Base-by-base conservation (phyloP, 1,284 basidiomycete species). In the Thelephora terrestris region DNA sequence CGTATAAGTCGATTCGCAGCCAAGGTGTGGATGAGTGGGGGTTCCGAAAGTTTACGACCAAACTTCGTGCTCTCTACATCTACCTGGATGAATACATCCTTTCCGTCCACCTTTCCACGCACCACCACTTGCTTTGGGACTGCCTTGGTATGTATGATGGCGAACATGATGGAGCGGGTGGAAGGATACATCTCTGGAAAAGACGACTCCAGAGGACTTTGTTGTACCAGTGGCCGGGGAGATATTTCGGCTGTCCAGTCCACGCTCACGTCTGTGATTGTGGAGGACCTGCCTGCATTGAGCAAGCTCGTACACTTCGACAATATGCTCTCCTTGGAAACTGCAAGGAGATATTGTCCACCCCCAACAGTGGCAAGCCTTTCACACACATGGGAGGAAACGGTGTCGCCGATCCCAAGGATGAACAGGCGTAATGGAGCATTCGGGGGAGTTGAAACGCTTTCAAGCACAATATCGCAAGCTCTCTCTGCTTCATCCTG, bases 1-100 rank as follows among this genome's bases (percentile, higher is more conserved):
- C 70, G 70, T 17, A 79, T 71, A 29, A 81, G 63, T 18, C 62
- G 64, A 50, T 71, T 70, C 0, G 76, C 79, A 2, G 74, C 72
- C n/a, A 80, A 61, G 0, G 71, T 69, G 53, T 81, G 79, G 7
- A 81, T 58, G 20, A 74, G 59, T 1, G 71, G 68, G 14, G 50
- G 42, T 3, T 17, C 14, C 6, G 39, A 6, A 7, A 5, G 7
- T 4, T 36, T 35, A 32, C 39, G 20, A 21, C 39, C n/a, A 20
- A 42, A 20, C 25, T 10, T 49, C 50, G 1, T 38, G 23, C 3
- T 52, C 45, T 38, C 17, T 23, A 14, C 24, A 27, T 2, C 24
- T 24, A 3, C 51, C 35, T n/a, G 29, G 12, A 32, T 14, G 29
- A 10, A 14, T 3, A 32, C 12, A 10, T 32, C 5, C n/a, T 20